Evolutionary conservation across 2,329 filamentous ascomycete species (phyloP).

Genomic region (Neopestalotiopsis sp.): DNA sequence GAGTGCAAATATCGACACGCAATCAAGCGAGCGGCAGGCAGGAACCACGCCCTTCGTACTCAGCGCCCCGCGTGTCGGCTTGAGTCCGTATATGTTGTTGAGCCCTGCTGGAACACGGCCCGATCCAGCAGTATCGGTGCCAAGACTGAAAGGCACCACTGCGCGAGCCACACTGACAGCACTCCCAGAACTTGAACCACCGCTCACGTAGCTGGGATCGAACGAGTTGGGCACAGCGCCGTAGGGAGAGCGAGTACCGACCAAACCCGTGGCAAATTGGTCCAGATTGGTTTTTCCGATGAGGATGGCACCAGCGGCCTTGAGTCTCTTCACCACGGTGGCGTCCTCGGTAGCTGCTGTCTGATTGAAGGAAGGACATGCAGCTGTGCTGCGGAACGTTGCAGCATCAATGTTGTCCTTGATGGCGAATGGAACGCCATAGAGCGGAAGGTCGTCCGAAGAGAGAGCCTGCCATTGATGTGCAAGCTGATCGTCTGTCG

Average conservation of each 20-base stretch:
- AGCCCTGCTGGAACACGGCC: slow-evolving; percentile 58
- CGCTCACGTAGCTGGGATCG: slow-evolving; percentile 42
- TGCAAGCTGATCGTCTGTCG: too few relatives aligned
- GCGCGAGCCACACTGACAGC: slow-evolving; percentile 58
- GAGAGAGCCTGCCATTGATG: too few relatives aligned
- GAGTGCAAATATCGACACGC: slow-evolving; percentile 57
- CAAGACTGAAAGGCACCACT: slow-evolving; percentile 60
- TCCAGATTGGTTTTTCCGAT: slow-evolving; percentile 66
- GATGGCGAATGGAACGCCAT: slow-evolving; percentile 60
- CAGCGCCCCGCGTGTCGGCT: slow-evolving; percentile 58
- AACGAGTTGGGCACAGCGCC: slow-evolving; percentile 60
- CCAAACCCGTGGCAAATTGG: slow-evolving; percentile 67
- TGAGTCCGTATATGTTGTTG: slow-evolving; percentile 57
- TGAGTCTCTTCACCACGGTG: slow-evolving; percentile 52
- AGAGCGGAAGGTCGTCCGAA: slow-evolving; percentile 51
- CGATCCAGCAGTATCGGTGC: slow-evolving; percentile 61
- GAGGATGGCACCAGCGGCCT: slow-evolving; percentile 58
- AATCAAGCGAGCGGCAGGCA: slow-evolving; percentile 62
- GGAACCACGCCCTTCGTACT: slow-evolving; percentile 55
- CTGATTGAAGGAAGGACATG: slow-evolving; percentile 53
- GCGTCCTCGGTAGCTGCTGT: slow-evolving; percentile 50
- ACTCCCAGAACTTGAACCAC: slow-evolving; percentile 64
- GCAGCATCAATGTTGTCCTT: slow-evolving; percentile 62
- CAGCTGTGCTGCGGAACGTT: slow-evolving; percentile 56
- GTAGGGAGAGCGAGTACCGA: slow-evolving; percentile 64